These are phyloP conservation scores for Vitis amurensis DNA, from an alignment of 164 flowering plant species.

Conservation along the genomic window DNA sequence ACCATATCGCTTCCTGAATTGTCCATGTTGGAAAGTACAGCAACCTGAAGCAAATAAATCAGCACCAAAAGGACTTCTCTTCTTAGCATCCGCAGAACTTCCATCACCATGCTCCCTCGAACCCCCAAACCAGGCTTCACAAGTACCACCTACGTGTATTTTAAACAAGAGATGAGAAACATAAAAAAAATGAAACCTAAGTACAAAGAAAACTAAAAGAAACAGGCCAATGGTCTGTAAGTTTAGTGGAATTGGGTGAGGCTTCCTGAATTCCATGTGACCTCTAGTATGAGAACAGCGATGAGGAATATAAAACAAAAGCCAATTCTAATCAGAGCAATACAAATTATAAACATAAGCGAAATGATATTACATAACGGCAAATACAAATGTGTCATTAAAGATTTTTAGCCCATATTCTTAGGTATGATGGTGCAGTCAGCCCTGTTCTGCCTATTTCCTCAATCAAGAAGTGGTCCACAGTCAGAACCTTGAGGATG, in stretches of 20 bases:
- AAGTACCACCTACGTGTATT: conserved; percentile 56
- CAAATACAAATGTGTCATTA: too few relatives aligned
- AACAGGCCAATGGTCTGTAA: too few relatives aligned
- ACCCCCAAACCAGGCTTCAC: conserved; percentile 59
- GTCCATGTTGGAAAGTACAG: conserved; percentile 77
- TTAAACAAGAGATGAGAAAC: neutral
- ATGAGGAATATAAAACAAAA: too few relatives aligned
- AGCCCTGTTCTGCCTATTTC: too few relatives aligned
- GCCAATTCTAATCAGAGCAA: too few relatives aligned
- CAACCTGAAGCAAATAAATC: conserved; percentile 81
- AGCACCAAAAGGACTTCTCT: conserved; percentile 46
- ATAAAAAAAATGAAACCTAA: neutral
- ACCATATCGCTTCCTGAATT: conserved; percentile 49
- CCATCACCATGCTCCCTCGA: conserved; percentile 21
- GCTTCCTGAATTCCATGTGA: too few relatives aligned
- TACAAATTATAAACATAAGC: neutral
- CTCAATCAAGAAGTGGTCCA: too few relatives aligned
- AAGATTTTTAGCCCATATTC: neutral
- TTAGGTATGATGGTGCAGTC: neutral
- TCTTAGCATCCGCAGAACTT: conserved; percentile 11
- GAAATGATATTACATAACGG: too few relatives aligned
- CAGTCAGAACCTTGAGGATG: too few relatives aligned
- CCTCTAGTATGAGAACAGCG: too few relatives aligned
- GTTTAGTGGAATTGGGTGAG: too few relatives aligned
- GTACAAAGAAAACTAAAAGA: too few relatives aligned